Conservation (phyloP, 179 eudicot species). For the Vitellaria paradoxa region DNA sequence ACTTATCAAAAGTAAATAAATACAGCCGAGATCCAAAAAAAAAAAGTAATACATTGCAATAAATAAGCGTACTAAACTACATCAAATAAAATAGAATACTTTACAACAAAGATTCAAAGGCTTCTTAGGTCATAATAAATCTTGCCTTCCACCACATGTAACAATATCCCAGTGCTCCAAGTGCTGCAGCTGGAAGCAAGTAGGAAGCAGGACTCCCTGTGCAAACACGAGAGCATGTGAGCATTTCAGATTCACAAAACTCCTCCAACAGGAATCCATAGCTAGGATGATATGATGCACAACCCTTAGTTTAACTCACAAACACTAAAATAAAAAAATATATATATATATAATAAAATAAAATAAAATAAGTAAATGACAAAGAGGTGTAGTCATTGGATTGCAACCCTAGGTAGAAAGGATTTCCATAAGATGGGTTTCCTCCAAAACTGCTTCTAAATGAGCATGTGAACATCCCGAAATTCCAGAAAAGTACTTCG, state of each 20-base stretch:
- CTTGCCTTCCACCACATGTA: slow-evolving; percentile 99
- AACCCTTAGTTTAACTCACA: background rate
- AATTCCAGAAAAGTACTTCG: too few relatives aligned
- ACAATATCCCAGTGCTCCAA: slow-evolving; percentile 95
- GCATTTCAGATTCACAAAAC: slow-evolving; percentile 1
- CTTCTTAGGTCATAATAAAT: slow-evolving; percentile 16
- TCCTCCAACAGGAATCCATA: background rate
- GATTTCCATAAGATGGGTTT: too few relatives aligned
- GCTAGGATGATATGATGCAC: background rate
- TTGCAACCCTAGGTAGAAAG: too few relatives aligned
- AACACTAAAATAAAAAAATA: too few relatives aligned
- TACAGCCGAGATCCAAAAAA: too few relatives aligned
- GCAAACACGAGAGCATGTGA: slow-evolving; percentile 7
- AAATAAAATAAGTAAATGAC: too few relatives aligned
- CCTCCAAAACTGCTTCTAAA: too few relatives aligned
- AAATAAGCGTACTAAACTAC: background rate
- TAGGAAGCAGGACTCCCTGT: slow-evolving; percentile 76
- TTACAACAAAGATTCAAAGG: slow-evolving; percentile 10
- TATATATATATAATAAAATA: too few relatives aligned
- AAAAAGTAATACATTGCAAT: background rate
- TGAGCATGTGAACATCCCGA: too few relatives aligned
- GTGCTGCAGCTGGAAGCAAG: slow-evolving; percentile 88
- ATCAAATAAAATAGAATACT: background rate
- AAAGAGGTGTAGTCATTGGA: too few relatives aligned
- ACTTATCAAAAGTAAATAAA: too few relatives aligned